Evolutionary conservation across 108 stramenopile genomes (phyloP), one percentile per base, ranked within the genome.

Genomic region (Pseudonitzschia multistriata): DNA sequence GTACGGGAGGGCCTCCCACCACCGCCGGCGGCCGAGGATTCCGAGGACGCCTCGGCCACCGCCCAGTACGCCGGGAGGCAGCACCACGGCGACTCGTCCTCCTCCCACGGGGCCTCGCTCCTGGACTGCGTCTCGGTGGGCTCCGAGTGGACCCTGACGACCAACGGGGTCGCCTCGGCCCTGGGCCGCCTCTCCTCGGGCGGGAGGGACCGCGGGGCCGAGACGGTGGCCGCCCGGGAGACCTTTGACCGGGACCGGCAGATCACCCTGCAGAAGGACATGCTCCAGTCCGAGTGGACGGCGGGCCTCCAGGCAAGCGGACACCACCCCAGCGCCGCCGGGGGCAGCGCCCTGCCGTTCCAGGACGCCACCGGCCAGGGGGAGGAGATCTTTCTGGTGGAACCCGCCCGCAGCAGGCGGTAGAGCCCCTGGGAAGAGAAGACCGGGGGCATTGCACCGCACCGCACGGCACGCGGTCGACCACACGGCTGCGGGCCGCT

Each of bases 201-300:
- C 19, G 31, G 31, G 36, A 47, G 24, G 17, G 24, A 49, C n/a
- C 33, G n/a, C 14, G 40, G 30, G 8, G 64, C 65, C 7, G 64
- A 55, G 47, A 56, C 39, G 31, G 36, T 28, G 25, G 73, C 73
- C 25, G 65, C 73, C 33, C 22, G 34, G 21, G 75, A 76, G 57
- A 76, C 69, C 39, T 76, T 76, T 66, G 75, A 76, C 49, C 75
- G 75, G 17, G 67, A 76, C 66, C 63, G 67, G 28, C 52, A 63
- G 22, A 62, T 76, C 33, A 62, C 75, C 3, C 29, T 76, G 24
- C 67, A 76, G 34, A 76, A 76, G 56, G 75, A 76, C 62, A 70
- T 76, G 75, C 40, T 76, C 11, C 68, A 76, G 47, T 63, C 61
- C n/a, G 75, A 76, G 27, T 76, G 75, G 75, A 24, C 49, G 11